These are phyloP conservation scores for Acephala macrosclerotiorum DNA, from an alignment of 2,329 filamentous ascomycete species.

Conservation along the genomic window DNA sequence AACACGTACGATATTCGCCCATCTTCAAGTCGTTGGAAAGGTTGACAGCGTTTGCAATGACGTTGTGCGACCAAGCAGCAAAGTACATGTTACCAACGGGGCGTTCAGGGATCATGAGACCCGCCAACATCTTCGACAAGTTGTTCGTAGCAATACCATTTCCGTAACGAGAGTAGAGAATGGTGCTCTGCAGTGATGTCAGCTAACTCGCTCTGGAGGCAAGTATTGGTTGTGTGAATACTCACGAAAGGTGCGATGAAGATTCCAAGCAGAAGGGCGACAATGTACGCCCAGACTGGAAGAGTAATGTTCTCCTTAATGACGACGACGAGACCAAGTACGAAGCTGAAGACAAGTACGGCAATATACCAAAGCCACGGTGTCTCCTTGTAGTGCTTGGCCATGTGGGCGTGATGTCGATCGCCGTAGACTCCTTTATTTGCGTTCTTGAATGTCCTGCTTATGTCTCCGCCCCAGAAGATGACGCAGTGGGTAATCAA, in stretches of 20 bases:
- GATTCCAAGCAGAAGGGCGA: constrained; percentile 47
- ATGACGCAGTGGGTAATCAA: constrained; percentile 58
- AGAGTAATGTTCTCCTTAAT: constrained; percentile 48
- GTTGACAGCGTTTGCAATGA: constrained; percentile 58
- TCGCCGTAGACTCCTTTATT: constrained; percentile 53
- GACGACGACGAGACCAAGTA: constrained; percentile 49
- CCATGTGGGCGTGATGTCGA: constrained; percentile 55
- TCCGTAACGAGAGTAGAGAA: constrained; percentile 60
- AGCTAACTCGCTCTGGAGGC: not conserved
- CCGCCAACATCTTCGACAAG: constrained; percentile 59
- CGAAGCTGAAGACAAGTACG: constrained; percentile 46
- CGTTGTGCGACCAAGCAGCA: constrained; percentile 64
- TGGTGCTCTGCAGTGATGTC: constrained; percentile 50
- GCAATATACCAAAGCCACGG: constrained; percentile 52
- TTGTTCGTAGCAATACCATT: constrained; percentile 67
- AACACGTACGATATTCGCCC: constrained; percentile 60
- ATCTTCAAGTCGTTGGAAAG: constrained; percentile 63
- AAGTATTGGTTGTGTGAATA: not conserved
- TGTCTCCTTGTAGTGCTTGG: constrained; percentile 52
- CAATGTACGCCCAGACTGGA: constrained; percentile 52
- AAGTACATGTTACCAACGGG: constrained; percentile 55
- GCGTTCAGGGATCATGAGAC: constrained; percentile 52
- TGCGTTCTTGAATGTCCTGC: constrained; percentile 54
- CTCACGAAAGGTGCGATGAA: constrained; percentile 58
- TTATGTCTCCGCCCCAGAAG: constrained; percentile 63